Conservation (phyloP, 2,329 filamentous ascomycete genomes). For the Emergomyces pasteurianus region DNA sequence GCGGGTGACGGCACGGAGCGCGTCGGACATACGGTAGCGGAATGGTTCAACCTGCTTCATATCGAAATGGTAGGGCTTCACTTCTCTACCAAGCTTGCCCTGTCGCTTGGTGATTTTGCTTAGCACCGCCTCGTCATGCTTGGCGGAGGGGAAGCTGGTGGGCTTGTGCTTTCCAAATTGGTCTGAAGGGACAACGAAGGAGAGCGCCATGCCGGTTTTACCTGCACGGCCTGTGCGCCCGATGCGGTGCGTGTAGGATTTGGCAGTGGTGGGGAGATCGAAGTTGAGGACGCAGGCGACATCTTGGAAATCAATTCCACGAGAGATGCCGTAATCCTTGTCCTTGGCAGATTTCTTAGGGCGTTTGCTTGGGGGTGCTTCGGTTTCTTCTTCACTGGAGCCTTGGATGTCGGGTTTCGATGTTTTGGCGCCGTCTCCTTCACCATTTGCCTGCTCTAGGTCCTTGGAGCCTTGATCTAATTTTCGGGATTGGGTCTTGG, state of each 20-base stretch:
- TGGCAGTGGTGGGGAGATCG: constrained; percentile 76
- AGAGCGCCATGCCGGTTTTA: constrained; percentile 87
- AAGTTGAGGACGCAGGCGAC: constrained; percentile 94
- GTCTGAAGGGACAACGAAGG: constrained; percentile 75
- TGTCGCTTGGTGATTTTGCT: constrained; percentile 70
- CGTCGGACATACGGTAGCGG: constrained; percentile 88
- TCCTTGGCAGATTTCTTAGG: constrained; percentile 58
- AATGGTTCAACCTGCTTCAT: constrained; percentile 91
- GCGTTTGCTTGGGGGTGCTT: constrained; percentile 40
- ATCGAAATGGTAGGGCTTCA: constrained; percentile 88
- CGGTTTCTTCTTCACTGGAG: constrained; percentile 28
- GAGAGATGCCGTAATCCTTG: constrained; percentile 86
- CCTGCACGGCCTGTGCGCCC: constrained; percentile 86
- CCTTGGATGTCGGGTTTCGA: constrained; percentile 10
- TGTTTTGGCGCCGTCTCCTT: constrained; percentile 15
- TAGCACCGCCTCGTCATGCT: constrained; percentile 75
- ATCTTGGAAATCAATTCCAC: constrained; percentile 94
- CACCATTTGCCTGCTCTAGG: constrained; percentile 16
- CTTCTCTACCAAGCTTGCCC: constrained; percentile 61
- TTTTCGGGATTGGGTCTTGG: constrained; percentile 22
- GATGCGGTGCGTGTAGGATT: constrained; percentile 94
- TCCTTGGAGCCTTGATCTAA: not conserved
- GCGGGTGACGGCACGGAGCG: constrained; percentile 76
- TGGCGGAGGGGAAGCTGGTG: constrained; percentile 61
- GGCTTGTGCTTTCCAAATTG: constrained; percentile 82